These are phyloP conservation scores for Lycium ferocissimum DNA, from an alignment of 257 asterid genomes.

Conservation along the genomic window DNA sequence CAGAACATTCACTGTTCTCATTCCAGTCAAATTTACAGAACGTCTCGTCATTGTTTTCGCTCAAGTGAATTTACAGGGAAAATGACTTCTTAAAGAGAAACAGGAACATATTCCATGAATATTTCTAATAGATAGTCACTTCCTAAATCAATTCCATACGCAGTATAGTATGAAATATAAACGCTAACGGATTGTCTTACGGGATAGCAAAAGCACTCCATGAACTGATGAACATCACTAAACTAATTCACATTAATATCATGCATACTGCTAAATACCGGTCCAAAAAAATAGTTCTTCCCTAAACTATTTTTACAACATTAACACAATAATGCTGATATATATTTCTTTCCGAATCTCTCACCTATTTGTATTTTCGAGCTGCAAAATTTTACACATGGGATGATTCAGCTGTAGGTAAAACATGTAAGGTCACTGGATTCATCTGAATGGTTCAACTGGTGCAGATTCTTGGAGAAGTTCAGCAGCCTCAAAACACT, in stretches of 20 bases:
- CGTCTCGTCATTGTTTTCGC: background rate
- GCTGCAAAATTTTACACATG: conserved; percentile 2
- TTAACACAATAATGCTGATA: background rate
- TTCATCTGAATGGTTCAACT: conserved; percentile 75
- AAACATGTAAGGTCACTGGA: background rate
- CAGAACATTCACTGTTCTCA: too few relatives aligned
- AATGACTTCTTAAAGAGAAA: background rate
- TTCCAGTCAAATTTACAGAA: background rate
- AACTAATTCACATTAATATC: background rate
- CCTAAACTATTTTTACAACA: background rate
- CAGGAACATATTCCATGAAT: conserved; percentile 8
- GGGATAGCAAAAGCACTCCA: background rate
- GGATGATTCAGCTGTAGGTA: conserved; percentile 24
- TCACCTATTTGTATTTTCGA: background rate
- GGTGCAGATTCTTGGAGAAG: conserved; percentile 84
- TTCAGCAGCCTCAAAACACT: conserved; percentile 95
- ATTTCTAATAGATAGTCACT: conserved; percentile 9
- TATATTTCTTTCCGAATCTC: background rate
- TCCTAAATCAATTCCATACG: conserved; percentile 7
- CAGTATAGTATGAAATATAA: background rate
- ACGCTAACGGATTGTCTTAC: background rate
- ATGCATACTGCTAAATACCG: background rate
- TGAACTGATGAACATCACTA: conserved; percentile 1
- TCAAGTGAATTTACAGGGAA: background rate
- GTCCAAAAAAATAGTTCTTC: background rate